Conservation (phyloP, 192 early-diverging fungal species). For the Haplosporangium gracile region DNA sequence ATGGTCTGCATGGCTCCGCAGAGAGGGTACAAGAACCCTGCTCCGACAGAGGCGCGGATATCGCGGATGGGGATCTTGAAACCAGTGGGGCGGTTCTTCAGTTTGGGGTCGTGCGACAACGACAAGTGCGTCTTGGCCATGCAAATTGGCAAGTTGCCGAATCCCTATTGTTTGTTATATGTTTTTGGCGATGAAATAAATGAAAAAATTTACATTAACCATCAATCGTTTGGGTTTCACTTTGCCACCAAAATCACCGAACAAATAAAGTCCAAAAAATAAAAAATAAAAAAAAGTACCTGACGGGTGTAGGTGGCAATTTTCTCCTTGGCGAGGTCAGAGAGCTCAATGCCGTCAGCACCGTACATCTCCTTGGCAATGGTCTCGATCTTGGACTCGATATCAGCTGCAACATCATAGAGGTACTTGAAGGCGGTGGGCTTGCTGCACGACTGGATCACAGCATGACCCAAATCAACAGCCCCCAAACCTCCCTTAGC, state of each 20-base stretch:
- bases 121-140: slow-evolving; percentile 99
- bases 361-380: slow-evolving; percentile 97
- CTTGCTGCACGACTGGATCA: slow-evolving; percentile 72
- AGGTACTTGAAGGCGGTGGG: slow-evolving; percentile 83
- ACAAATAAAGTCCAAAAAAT: neutral
- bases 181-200: too few relatives aligned
- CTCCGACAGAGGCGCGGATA: slow-evolving; percentile 94
- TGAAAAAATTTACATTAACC: neutral
- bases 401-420: slow-evolving; percentile 84
- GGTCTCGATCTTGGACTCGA: slow-evolving; percentile 92
- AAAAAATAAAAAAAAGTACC: slow-evolving; percentile 24
- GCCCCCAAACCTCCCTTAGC: slow-evolving; percentile 95
- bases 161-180: slow-evolving; percentile 68
- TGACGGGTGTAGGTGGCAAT: slow-evolving; percentile 87
- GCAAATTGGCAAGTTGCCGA: slow-evolving; percentile 93
- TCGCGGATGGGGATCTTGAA: slow-evolving; percentile 97
- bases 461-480: slow-evolving; percentile 86
- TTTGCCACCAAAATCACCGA: neutral
- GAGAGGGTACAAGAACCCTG: slow-evolving; percentile 98
- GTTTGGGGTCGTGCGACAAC: slow-evolving; percentile 91
- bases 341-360: slow-evolving; percentile 91
- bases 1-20: slow-evolving; percentile 98
- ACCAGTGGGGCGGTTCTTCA: slow-evolving; percentile 92
- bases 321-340: slow-evolving; percentile 87
- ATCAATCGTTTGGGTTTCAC: too few relatives aligned